These are phyloP conservation scores for Thinopyrum elongatum DNA, from an alignment of 176 grass and related monocot genomes.

Conservation along the genomic window DNA sequence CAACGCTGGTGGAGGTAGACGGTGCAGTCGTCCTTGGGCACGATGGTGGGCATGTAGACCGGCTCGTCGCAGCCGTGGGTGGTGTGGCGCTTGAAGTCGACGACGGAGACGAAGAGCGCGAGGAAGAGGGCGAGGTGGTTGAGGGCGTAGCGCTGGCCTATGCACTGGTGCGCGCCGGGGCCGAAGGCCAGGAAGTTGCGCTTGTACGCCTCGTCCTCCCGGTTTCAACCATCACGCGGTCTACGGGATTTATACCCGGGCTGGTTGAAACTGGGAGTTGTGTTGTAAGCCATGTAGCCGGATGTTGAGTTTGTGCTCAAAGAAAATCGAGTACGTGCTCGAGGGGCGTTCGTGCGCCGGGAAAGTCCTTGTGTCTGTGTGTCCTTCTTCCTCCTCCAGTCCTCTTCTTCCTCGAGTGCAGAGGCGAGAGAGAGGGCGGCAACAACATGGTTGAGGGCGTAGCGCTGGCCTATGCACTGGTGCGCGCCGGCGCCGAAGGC, in stretches of 20 bases:
- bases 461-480: constrained; percentile 90
- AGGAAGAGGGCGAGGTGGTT: constrained; percentile 88
- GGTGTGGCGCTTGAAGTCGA: constrained; percentile 38
- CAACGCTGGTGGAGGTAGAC: constrained; percentile 3
- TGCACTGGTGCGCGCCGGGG: constrained; percentile 80
- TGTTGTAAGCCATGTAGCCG: too few species aligned
- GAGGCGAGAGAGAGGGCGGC: too few species aligned
- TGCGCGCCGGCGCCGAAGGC: constrained; percentile 83
- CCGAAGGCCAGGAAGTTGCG: constrained; percentile 83
- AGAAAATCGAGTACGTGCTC: too few species aligned
- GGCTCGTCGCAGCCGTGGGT: constrained; percentile 48
- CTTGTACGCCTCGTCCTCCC: constrained; percentile 75
- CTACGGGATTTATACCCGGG: too few species aligned
- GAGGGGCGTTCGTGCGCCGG: too few species aligned
- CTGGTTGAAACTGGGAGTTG: too few species aligned
- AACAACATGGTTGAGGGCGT: constrained; percentile 89
- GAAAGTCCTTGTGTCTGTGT: too few species aligned
- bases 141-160: constrained; percentile 86
- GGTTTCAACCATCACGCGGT: too few species aligned
- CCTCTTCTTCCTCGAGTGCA: too few species aligned
- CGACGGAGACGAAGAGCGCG: constrained; percentile 63
- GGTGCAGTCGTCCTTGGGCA: constrained; percentile 66
- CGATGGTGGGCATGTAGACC: constrained; percentile 70
- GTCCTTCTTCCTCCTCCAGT: too few species aligned
- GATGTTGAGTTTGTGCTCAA: too few species aligned